Percentiles rank a stretch among this genome's conserved stretches.
Conservation (phyloP, 331 rosid species). For the Cydonia oblonga region DNA sequence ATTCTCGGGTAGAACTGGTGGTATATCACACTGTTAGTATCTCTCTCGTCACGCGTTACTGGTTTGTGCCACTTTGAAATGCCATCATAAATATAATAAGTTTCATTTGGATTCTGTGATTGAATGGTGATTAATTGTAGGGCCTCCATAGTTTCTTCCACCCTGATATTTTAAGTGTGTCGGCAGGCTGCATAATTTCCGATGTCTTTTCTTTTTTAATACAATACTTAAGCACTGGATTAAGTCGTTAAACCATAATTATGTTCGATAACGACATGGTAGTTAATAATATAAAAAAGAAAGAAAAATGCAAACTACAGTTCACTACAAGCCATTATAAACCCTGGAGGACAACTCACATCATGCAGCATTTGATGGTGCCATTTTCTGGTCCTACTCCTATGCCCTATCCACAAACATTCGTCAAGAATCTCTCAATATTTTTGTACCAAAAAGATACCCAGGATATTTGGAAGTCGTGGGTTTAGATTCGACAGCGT, state of each 20-base stretch:
- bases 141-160: conserved; percentile 16
- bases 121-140: conserved; percentile 13
- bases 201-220: not conserved
- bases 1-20: not conserved
- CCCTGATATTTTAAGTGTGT: conserved; percentile 25
- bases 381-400: not conserved
- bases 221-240: conserved; percentile 1
- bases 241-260: not conserved
- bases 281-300: not conserved
- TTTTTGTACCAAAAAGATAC: not conserved
- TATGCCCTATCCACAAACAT: too few relatives aligned
- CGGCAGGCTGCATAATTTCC: conserved; percentile 30
- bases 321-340: not conserved
- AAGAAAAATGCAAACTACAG: not conserved
- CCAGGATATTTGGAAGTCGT: not conserved
- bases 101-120: conserved; percentile 18
- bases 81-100: conserved; percentile 12
- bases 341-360: not conserved
- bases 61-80: conserved; percentile 17
- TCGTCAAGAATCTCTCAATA: not conserved
- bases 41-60: not conserved
- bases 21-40: not conserved
- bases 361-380: not conserved
- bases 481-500: not conserved
- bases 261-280: not conserved